phyloP scores from a whole-genome alignment of 805 yeast genomes.

The Candida maris region DNA sequence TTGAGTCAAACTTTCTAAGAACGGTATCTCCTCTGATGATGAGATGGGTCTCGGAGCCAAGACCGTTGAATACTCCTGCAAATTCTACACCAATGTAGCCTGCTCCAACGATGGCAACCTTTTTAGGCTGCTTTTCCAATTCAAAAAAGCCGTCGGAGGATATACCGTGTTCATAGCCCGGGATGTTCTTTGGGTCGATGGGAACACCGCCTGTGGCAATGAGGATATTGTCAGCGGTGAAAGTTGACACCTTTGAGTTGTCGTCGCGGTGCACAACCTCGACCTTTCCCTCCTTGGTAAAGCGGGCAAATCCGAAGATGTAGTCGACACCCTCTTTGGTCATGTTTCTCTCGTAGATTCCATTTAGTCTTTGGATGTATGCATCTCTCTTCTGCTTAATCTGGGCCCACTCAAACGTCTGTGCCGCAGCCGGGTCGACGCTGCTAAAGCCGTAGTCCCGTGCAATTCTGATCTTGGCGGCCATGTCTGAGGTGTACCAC shows the following conservation, averaged over 20 bases:
- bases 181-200: slow-evolving; percentile 60
- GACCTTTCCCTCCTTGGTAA: slow-evolving; percentile 66
- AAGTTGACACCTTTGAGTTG: slow-evolving; percentile 42
- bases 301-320: slow-evolving; percentile 81
- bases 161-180: slow-evolving; percentile 80
- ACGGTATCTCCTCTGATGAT: slow-evolving; percentile 90
- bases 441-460: slow-evolving; percentile 74
- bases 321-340: slow-evolving; percentile 85
- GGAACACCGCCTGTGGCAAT: slow-evolving; percentile 95
- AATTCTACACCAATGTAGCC: slow-evolving; percentile 97
- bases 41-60: slow-evolving; percentile 82
- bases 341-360: slow-evolving; percentile 87
- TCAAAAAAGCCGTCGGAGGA: slow-evolving; percentile 90
- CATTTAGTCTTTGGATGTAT: slow-evolving; percentile 80
- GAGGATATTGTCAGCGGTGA: slow-evolving; percentile 77
- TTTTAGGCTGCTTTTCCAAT: slow-evolving; percentile 77
- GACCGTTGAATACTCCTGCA: slow-evolving; percentile 88
- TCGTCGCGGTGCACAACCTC: slow-evolving; percentile 73
- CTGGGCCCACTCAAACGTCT: slow-evolving; percentile 74
- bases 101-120: slow-evolving; percentile 94
- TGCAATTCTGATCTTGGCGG: slow-evolving; percentile 70
- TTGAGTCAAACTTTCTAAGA: slow-evolving; percentile 79
- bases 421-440: slow-evolving; percentile 49
- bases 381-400: slow-evolving; percentile 91
- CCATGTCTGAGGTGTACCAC: slow-evolving; percentile 97